Percentiles rank a stretch among this genome's conserved stretches.
Evolutionary conservation across 108 stramenopile species (phyloP).

Genomic region (Phaeodactylum tricornutum): DNA sequence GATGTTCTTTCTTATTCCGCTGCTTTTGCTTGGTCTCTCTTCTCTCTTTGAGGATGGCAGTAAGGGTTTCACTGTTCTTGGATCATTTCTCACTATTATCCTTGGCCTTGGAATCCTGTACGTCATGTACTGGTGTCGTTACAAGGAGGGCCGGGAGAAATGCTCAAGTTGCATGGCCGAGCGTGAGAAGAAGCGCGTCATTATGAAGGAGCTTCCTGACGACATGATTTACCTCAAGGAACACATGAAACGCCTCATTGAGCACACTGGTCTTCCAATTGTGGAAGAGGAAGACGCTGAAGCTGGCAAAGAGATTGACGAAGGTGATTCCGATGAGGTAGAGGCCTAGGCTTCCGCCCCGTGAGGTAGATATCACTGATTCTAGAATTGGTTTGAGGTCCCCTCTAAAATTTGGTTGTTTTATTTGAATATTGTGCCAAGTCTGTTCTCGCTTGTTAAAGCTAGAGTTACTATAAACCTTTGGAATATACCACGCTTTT

Average conservation of each 20-base stretch:
- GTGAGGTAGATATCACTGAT: too few species aligned
- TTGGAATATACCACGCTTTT: too few species aligned
- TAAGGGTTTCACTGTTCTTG: constrained; percentile 57
- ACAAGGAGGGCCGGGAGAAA: constrained; percentile 28
- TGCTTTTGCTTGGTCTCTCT: constrained; percentile 47
- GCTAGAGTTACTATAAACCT: too few species aligned
- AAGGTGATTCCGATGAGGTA: too few species aligned
- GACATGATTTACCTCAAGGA: constrained; percentile 43
- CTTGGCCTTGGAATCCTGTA: constrained; percentile 17
- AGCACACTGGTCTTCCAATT: constrained; percentile 35
- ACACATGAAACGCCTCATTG: constrained; percentile 20
- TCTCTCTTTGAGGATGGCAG: constrained; percentile 37
- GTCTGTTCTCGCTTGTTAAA: too few species aligned
- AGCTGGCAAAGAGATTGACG: background rate
- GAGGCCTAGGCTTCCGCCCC: too few species aligned
- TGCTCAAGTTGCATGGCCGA: constrained; percentile 16
- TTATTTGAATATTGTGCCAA: too few species aligned
- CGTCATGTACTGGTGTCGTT: constrained; percentile 30
- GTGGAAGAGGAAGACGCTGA: constrained; percentile 6
- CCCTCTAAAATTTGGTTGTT: too few species aligned
- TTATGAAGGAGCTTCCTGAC: constrained; percentile 24
- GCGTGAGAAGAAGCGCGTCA: constrained; percentile 19
- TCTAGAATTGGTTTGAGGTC: too few species aligned
- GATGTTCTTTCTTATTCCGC: constrained; percentile 53
- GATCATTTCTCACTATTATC: constrained; percentile 37